These are phyloP conservation scores for Cladochytrium replicatum DNA, from an alignment of 192 early-diverging fungal genomes.

Conservation along the genomic window DNA sequence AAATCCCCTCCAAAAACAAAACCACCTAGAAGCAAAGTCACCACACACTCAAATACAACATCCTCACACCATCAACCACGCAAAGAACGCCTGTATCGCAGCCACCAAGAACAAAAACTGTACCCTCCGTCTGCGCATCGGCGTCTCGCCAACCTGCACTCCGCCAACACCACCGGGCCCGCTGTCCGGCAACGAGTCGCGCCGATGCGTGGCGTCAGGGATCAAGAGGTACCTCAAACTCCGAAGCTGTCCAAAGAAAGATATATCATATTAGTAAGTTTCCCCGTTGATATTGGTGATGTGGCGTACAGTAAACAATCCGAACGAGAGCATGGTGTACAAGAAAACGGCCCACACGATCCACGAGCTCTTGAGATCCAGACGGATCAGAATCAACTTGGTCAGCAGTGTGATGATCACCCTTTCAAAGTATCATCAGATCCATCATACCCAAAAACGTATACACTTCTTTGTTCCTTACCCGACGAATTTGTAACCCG, in stretches of 20 bases:
- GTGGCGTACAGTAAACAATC: constrained; percentile 75
- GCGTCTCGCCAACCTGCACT: no score
- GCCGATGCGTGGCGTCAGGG: constrained; percentile 30
- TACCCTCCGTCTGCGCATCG: constrained; percentile 71
- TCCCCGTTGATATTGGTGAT: background rate
- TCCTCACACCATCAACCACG: constrained; percentile 72
- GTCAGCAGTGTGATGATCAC: constrained; percentile 24
- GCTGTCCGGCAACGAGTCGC: no score
- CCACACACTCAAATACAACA: no score
- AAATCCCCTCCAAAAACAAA: no score
- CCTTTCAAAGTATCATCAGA: constrained; percentile 1
- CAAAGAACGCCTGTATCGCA: constrained; percentile 67
- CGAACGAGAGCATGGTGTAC: constrained; percentile 66
- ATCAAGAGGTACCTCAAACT: constrained; percentile 38
- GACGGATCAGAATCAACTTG: constrained; percentile 40
- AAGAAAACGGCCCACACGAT: constrained; percentile 58
- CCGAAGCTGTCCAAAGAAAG: constrained; percentile 18
- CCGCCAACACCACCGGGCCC: no score
- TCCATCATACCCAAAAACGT: background rate
- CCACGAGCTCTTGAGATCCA: constrained; percentile 27
- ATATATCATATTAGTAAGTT: background rate
- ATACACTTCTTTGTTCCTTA: constrained; percentile 10
- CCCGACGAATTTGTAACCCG: constrained; percentile 94
- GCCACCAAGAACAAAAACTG: constrained; percentile 83
- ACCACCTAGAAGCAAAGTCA: no score